Base-by-base conservation (phyloP, 306 rosid species). In the Vicia villosa region DNA sequence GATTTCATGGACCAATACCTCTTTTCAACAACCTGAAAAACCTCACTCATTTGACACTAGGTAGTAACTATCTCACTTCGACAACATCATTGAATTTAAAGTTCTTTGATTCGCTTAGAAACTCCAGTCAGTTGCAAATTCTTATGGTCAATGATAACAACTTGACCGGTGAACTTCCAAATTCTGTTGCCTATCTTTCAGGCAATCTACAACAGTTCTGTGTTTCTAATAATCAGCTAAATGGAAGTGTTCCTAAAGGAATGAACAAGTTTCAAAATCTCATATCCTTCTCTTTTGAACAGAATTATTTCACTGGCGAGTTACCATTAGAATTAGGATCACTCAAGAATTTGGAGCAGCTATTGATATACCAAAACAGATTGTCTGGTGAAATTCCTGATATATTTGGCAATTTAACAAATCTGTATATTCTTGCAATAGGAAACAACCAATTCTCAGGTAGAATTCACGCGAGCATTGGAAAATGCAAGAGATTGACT, bases 321-420 rank as follows among this genome's bases (percentile, higher is more conserved):
- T 37, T 83, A 13, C 84, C 82, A 5, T 19, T 15, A 66, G 81
- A 80, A 30, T 47, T 83, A 17, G 78, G 78, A 69, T 22, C 70
- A 13, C 42, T 80, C 13, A 49, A 37, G 14, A 43, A 80, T 16
- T 52, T 83, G 41, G 20, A 2, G 52, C 7, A 0, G 5, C 59
- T 83, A n/a, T 0, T 0, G 12, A 8, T 64, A 32, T 3, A 50
- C 52, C 8, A 1, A 8, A 83, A 83, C 16, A 17, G 17, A 7
- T 57, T 83, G n/a, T 80, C 82, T 5, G 75, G 82, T n/a, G 80
- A 80, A 52, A 73, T 83, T 74, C 84, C 84, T 0, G 78, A 83
- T 11, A 59, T 76, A 1, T 83, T 83, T 73, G 80, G 87, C 12
- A 83, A 83, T 73, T 49, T 80, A 3, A 43, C 87, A 9, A 64